Evolutionary conservation across 345 rosid genomes (phyloP).

Genomic region (Balakata baccata): DNA sequence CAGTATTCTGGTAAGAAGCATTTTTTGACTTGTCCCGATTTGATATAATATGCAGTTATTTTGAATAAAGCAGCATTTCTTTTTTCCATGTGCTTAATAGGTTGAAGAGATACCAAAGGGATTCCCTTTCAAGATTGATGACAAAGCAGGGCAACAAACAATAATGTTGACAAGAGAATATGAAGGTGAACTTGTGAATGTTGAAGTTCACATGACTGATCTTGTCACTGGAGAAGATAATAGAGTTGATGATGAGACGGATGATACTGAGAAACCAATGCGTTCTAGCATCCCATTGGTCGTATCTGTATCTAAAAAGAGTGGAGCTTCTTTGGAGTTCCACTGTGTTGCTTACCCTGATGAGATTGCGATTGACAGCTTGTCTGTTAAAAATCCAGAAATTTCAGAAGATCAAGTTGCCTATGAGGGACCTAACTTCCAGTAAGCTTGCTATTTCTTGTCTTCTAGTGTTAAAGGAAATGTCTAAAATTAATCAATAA

Average conservation of each 20-base stretch:
- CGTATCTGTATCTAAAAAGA: constrained; percentile 59
- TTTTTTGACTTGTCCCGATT: not conserved
- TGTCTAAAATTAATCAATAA: not conserved
- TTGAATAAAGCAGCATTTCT: not conserved
- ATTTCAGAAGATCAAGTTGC: constrained; percentile 50
- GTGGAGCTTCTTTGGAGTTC: constrained; percentile 59
- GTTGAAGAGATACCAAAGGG: constrained; percentile 56
- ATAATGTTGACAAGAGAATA: constrained; percentile 60
- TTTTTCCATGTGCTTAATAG: constrained; percentile 24
- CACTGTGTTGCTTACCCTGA: constrained; percentile 63
- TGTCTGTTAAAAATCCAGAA: constrained; percentile 54
- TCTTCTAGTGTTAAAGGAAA: not conserved
- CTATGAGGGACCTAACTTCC: constrained; percentile 80
- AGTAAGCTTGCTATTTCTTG: constrained; percentile 42
- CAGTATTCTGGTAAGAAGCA: not conserved
- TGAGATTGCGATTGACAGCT: constrained; percentile 53
- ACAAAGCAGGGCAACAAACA: constrained; percentile 58
- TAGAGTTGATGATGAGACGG: constrained; percentile 33
- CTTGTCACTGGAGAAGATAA: constrained; percentile 63
- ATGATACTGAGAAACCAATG: constrained; percentile 39
- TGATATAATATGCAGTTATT: not conserved
- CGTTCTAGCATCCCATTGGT: constrained; percentile 60
- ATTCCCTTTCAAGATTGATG: constrained; percentile 78
- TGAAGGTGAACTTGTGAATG: constrained; percentile 60
- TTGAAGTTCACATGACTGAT: constrained; percentile 87